These are phyloP conservation scores for Luvunga scandens DNA, from an alignment of 345 rosid species.

Conservation along the genomic window DNA sequence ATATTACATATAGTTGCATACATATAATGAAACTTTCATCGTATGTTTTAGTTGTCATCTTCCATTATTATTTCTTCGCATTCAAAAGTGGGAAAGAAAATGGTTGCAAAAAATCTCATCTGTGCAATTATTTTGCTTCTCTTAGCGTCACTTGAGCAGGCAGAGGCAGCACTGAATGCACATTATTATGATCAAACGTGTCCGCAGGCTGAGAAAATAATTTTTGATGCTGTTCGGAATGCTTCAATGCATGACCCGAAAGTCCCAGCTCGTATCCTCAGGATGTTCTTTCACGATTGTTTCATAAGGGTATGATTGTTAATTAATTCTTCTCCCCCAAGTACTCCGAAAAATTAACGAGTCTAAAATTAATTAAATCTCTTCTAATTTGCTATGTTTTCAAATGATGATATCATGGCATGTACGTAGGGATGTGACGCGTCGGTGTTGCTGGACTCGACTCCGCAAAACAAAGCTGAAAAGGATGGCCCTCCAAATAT, in stretches of 20 bases:
- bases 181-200: slow-evolving; percentile 69
- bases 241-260: slow-evolving; percentile 66
- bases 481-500: slow-evolving; percentile 83
- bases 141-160: slow-evolving; percentile 22
- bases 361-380: not conserved
- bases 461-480: slow-evolving; percentile 68
- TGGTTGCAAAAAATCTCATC: slow-evolving; percentile 27
- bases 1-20: slow-evolving; percentile 26
- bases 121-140: slow-evolving; percentile 16
- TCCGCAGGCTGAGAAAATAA: slow-evolving; percentile 65
- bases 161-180: slow-evolving; percentile 40
- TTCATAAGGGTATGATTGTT: slow-evolving; percentile 58
- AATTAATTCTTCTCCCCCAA: not conserved
- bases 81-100: not conserved
- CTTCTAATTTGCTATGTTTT: not conserved
- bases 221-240: slow-evolving; percentile 48
- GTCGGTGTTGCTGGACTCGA: slow-evolving; percentile 64
- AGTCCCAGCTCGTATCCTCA: slow-evolving; percentile 77
- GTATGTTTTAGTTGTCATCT: not conserved
- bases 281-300: slow-evolving; percentile 94
- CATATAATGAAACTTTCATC: slow-evolving; percentile 10
- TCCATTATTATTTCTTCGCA: not conserved
- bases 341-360: not conserved
- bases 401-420: not conserved
- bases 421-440: slow-evolving; percentile 77